phyloP scores from a whole-genome alignment of 805 yeast species.

The Wickerhamiella spandovensis region DNA sequence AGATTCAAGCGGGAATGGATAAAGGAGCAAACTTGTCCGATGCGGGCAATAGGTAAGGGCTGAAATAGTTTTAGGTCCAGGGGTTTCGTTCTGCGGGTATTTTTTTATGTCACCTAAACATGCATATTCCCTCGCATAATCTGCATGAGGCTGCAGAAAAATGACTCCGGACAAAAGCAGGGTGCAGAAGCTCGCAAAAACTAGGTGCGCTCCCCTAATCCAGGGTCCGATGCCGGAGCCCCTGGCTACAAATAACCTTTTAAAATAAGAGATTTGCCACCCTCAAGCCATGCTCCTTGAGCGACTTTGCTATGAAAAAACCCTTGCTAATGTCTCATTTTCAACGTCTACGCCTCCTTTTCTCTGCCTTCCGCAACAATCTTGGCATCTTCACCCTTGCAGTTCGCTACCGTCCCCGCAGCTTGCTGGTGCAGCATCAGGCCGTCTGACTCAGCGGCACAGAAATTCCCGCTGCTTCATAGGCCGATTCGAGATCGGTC shows the following conservation, averaged over 20 bases:
- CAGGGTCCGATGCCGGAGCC: not conserved
- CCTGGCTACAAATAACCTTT: too few species aligned
- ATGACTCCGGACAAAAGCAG: not conserved
- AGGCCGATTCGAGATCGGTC: not conserved
- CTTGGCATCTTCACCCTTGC: not conserved
- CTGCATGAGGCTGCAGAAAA: not conserved
- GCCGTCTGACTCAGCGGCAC: not conserved
- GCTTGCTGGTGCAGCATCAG: not conserved
- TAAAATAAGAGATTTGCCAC: too few species aligned
- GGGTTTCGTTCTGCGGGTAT: not conserved
- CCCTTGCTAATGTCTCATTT: not conserved
- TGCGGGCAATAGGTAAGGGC: not conserved
- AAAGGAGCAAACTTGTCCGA: not conserved
- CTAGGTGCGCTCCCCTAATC: not conserved
- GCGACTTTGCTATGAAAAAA: too few species aligned
- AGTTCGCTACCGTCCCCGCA: not conserved
- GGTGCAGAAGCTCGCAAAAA: not conserved
- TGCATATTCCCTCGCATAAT: not conserved
- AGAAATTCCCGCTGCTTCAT: not conserved
- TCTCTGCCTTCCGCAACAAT: not conserved
- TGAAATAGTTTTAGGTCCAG: not conserved
- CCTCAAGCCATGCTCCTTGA: too few species aligned
- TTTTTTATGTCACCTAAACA: not conserved
- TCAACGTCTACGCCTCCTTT: not conserved
- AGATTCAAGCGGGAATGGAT: not conserved